Percentiles rank a stretch among this genome's conserved stretches.
These are phyloP conservation scores for Brasenia schreberi DNA, from an alignment of 164 flowering plant species.

Conservation along the genomic window DNA sequence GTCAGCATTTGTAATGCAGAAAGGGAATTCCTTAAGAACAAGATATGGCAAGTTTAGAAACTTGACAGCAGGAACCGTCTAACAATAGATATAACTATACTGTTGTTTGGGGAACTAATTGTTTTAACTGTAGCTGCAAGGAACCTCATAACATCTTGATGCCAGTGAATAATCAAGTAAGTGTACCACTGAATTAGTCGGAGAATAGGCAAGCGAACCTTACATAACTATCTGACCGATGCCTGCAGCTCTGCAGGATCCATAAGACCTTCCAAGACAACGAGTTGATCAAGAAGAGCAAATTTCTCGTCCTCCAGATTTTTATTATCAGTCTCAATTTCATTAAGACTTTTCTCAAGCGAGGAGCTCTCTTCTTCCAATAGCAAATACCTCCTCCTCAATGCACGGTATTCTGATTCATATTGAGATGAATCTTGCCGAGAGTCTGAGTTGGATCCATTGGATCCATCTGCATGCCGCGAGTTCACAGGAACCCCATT, in stretches of 20 bases:
- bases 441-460: conserved; percentile 24
- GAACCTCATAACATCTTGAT: background rate
- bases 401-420: conserved; percentile 45
- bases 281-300: conserved; percentile 73
- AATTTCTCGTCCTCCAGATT: conserved; percentile 62
- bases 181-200: background rate
- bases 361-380: conserved; percentile 68
- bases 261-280: conserved; percentile 82
- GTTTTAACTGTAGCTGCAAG: background rate
- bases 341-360: conserved; percentile 39
- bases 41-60: background rate
- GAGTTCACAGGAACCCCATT: conserved; percentile 26
- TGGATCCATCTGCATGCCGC: conserved; percentile 23
- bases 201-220: background rate
- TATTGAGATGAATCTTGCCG: conserved; percentile 39
- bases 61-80: background rate
- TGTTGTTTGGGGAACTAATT: background rate
- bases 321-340: conserved; percentile 47
- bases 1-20: no score
- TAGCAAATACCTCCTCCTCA: conserved; percentile 61
- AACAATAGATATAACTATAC: background rate
- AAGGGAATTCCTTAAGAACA: no score
- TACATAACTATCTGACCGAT: background rate
- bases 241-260: conserved; percentile 58
- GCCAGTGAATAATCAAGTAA: background rate